phyloP scores from a whole-genome alignment of 1,139 yeast species.

The Kurtzmaniella quercitrusa region DNA sequence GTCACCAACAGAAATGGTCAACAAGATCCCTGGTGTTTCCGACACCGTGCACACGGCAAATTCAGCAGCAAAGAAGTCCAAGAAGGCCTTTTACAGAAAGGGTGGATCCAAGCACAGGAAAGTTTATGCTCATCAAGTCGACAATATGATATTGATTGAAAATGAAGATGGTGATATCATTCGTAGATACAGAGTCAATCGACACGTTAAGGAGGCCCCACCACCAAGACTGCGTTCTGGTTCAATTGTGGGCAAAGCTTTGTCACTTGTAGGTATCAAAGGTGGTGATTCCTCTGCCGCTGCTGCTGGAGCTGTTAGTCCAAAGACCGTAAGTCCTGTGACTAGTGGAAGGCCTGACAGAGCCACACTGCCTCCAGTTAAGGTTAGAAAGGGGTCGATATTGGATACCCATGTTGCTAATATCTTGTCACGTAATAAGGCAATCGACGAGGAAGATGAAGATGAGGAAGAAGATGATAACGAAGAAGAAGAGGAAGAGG shows the following conservation, averaged over 20 bases:
- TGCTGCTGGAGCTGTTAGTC: neutral
- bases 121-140: constrained; percentile 48
- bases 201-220: constrained; percentile 27
- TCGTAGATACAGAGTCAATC: constrained; percentile 72
- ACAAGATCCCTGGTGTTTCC: constrained; percentile 1
- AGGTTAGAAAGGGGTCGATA: constrained; percentile 2
- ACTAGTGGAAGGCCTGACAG: constrained; percentile 9
- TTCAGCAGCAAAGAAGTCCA: constrained; percentile 3
- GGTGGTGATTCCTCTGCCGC: constrained; percentile 10
- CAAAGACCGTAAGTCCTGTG: neutral
- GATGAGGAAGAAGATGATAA: constrained; percentile 15
- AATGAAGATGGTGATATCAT: constrained; percentile 90
- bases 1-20: neutral
- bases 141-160: constrained; percentile 76
- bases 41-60: neutral
- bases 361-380: constrained; percentile 3
- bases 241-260: constrained; percentile 40
- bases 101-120: constrained; percentile 29
- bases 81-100: constrained; percentile 25
- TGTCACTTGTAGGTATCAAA: constrained; percentile 50
- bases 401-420: constrained; percentile 25
- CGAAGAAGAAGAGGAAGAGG: constrained; percentile 9
- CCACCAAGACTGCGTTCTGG: constrained; percentile 23
- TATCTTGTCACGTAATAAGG: constrained; percentile 14
- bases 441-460: constrained; percentile 11